Evolutionary conservation across 495 filamentous ascomycete genomes (phyloP), one percentile per base, ranked within the genome.

Genomic region (Hypoxylon rickii): DNA sequence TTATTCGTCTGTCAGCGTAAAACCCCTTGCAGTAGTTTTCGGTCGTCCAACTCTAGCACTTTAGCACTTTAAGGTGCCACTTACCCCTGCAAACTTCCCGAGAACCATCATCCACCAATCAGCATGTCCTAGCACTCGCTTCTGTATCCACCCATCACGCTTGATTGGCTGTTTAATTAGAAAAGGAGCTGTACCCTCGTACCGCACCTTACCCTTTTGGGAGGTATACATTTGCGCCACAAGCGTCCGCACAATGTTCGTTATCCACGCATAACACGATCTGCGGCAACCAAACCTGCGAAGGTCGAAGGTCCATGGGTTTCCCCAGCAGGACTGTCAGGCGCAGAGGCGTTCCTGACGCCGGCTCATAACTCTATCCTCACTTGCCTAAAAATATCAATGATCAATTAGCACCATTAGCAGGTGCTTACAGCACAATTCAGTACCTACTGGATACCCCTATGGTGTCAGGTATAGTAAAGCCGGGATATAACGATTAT

Each of bases 1-100:
- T 10, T 4, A 29, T 29, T 29, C 24, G 24, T 10, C 24, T 10
- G 24, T n/a, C n/a, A n/a, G n/a, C n/a, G n/a, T n/a, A n/a, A n/a
- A 10, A 29, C 24, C 41, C 59, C 59, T 63, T 57, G 59, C 59
- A 63, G 59, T 62, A 62, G 52, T 29, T 29, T 29, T 29, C 10
- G 24, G 24, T 10, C 44, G 46, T 39, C 21, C 21, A 45, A 24
- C 31, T 52, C 32, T 55, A 46, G 39, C 18, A 55, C 15, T 44
- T 56, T 49, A 51, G 42, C 21, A 4, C 24, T 29, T 29, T 29
- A 44, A 51, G 42, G 15, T 55, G 39, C 44, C 38, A 39, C 38
- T 29, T 34, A 21, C 47, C 58, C 58, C 41, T 55, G 46, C 39
- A 41, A 31, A 33, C 53, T 47, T 44, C 47, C 44, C 42, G 46